phyloP scores from a whole-genome alignment of 2,329 filamentous ascomycete genomes.

The Colletotrichum caudatum region DNA sequence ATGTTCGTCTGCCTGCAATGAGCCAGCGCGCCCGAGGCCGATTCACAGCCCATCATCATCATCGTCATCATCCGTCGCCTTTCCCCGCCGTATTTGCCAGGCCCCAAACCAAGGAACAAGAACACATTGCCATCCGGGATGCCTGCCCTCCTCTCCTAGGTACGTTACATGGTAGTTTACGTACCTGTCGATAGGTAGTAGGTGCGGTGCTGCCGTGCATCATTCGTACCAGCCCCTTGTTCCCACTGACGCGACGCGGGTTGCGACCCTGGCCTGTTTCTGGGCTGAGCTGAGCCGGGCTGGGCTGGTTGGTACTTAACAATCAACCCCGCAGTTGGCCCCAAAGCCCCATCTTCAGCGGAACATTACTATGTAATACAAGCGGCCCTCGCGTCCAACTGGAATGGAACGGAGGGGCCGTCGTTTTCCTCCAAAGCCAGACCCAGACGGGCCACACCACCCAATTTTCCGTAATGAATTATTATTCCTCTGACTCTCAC shows the following conservation, averaged over 20 bases:
- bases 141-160: neutral
- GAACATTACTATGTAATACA: constrained; percentile 21
- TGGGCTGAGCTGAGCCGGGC: neutral
- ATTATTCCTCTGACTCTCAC: neutral
- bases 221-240: constrained; percentile 30
- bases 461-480: constrained; percentile 31
- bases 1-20: constrained; percentile 32
- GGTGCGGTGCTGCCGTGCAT: too few relatives aligned
- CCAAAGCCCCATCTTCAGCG: constrained; percentile 39
- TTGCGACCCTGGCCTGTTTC: constrained; percentile 33
- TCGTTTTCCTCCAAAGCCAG: neutral
- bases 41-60: neutral
- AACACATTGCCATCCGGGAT: constrained; percentile 3
- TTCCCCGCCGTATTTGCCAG: constrained; percentile 4
- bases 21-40: neutral
- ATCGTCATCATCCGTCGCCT: neutral
- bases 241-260: constrained; percentile 29
- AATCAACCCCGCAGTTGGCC: constrained; percentile 37
- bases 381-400: constrained; percentile 13
- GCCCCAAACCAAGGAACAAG: constrained; percentile 26
- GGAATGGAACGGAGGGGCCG: constrained; percentile 33
- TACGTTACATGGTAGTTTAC: too few relatives aligned
- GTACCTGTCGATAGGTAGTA: too few relatives aligned
- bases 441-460: constrained; percentile 26
- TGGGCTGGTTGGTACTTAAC: neutral